Conservation (phyloP, 2,329 filamentous ascomycete genomes). For the Cadophora luteo-olivacea region DNA sequence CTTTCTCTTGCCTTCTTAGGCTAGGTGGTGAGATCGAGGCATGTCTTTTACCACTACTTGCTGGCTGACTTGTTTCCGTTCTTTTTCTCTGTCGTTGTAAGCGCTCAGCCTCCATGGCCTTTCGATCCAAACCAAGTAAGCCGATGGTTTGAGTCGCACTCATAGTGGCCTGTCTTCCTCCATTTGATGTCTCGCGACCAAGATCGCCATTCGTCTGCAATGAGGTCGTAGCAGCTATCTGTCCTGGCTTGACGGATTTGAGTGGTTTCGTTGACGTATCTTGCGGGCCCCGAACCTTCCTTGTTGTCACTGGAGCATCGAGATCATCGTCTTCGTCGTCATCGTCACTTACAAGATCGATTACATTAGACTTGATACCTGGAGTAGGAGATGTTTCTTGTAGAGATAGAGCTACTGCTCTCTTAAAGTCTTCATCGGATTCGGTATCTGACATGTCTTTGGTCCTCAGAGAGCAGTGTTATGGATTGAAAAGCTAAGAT, state of each 20-base stretch:
- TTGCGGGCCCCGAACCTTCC: neutral
- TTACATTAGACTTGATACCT: slow-evolving; percentile 31
- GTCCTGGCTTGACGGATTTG: neutral
- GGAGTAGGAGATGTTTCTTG: slow-evolving; percentile 19
- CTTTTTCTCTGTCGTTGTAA: slow-evolving; percentile 70
- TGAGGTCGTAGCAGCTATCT: neutral
- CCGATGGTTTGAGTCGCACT: neutral
- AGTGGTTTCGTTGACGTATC: neutral
- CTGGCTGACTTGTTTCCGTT: slow-evolving; percentile 22
- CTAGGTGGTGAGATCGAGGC: slow-evolving; percentile 24
- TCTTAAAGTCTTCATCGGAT: slow-evolving; percentile 60
- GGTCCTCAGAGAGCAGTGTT: neutral
- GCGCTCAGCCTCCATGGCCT: slow-evolving; percentile 85
- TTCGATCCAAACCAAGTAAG: slow-evolving; percentile 66
- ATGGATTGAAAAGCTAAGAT: neutral
- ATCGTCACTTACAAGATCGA: slow-evolving; percentile 45
- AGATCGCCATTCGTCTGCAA: too few relatives aligned
- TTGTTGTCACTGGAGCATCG: slow-evolving; percentile 37
- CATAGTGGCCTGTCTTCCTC: neutral
- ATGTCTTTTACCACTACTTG: slow-evolving; percentile 38
- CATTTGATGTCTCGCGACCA: neutral
- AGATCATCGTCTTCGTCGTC: slow-evolving; percentile 44
- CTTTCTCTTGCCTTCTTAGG: neutral
- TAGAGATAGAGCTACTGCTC: slow-evolving; percentile 66
- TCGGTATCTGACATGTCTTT: slow-evolving; percentile 41